A percentile compares a stretch with the other conserved stretches of the same genome.
These are phyloP conservation scores for Aspergillus panamensis DNA, from an alignment of 495 filamentous ascomycete genomes.

Conservation along the genomic window DNA sequence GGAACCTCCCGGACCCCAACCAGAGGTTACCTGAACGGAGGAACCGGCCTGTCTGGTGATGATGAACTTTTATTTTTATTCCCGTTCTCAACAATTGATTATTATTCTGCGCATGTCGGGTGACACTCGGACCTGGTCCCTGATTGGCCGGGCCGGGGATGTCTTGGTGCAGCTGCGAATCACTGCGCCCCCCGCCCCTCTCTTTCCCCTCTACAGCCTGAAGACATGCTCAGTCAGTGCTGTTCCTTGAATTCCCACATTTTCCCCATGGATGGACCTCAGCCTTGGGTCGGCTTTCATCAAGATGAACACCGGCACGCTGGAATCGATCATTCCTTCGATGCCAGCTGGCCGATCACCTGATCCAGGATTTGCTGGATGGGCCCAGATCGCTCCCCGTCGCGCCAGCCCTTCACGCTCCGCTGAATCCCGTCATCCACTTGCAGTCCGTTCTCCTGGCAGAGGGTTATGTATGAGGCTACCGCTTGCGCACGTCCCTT, in stretches of 20 bases:
- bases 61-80: slow-evolving; percentile 10
- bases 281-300: background rate
- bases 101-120: slow-evolving; percentile 8
- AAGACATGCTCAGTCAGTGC: too few relatives aligned
- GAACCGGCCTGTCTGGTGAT: slow-evolving; percentile 12
- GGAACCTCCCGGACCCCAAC: slow-evolving; percentile 8
- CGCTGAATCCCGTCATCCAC: slow-evolving; percentile 24
- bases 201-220: background rate
- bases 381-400: slow-evolving; percentile 34
- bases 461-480: slow-evolving; percentile 35
- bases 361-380: slow-evolving; percentile 40
- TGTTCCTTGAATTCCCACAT: background rate
- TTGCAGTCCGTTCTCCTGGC: slow-evolving; percentile 27
- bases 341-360: slow-evolving; percentile 27
- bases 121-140: slow-evolving; percentile 8
- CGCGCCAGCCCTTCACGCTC: slow-evolving; percentile 30
- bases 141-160: slow-evolving; percentile 1
- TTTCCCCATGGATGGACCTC: background rate
- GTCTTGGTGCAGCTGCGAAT: background rate
- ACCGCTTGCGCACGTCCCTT: slow-evolving; percentile 40
- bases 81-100: background rate
- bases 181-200: background rate
- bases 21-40: too few relatives aligned
- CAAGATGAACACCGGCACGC: background rate
- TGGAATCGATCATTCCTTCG: slow-evolving; percentile 5